Evolutionary conservation across 2,329 filamentous ascomycete species (phyloP), one percentile per base, ranked within the genome.

Genomic region (Fusarium coicis): DNA sequence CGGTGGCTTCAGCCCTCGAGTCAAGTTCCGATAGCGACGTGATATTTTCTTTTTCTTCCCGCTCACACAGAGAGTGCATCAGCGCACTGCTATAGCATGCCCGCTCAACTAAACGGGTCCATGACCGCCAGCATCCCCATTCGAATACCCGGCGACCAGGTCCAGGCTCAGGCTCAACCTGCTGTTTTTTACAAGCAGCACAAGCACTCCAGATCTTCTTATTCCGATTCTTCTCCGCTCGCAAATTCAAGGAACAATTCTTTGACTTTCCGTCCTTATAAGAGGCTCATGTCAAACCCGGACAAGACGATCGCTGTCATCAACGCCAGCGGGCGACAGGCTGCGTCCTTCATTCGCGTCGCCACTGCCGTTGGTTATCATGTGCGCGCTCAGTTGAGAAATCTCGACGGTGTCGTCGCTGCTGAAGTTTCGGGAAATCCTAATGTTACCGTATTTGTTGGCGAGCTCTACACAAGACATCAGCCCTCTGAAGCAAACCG

Each of bases 271-370:
- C 88, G 89, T 26, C 88, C 89, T 21, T 82, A 87, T 52, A 90
- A 90, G 81, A 85, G 89, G 74, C 83, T 87, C 75, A 90, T 88
- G 84, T 86, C 87, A 67, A 84, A 85, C 36, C 88, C 88, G 49
- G 87, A 89, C 80, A 96, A 95, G 85, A 96, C 93, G 62, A 94
- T 97, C 79, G 96, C 95, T 80, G 92, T 97, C 80, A 95, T 98
- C 85, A 98, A 98, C 84, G 94, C 94, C 80, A 96, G 94, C 81
- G 96, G 96, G 79, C 93, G 96, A 78, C 96, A 99, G 87, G 95
- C 96, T 74, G 96, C 96, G 66, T 98, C 95, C 67, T 91, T 99
- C 79, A 96, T 98, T 77, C 93, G 96, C 76, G 95, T 97, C 80
- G 96, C 96, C 65, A 94, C 94, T 49, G 96, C 96, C 68, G 92